Evolutionary conservation across 306 rosid genomes (phyloP), one percentile per base, ranked within the genome.

Genomic region (Elaeagnus macrophylla): DNA sequence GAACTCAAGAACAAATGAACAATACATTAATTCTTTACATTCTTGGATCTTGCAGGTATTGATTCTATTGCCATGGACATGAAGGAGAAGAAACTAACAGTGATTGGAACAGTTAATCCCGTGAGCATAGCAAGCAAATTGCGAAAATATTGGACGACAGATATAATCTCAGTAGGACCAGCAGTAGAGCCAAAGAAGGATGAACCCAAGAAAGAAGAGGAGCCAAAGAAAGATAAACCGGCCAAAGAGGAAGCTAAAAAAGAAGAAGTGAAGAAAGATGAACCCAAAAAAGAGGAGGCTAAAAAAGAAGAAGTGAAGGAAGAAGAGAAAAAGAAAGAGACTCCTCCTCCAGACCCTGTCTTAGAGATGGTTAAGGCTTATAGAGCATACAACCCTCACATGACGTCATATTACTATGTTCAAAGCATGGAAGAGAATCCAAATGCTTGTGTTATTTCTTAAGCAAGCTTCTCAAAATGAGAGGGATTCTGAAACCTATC

Each of bases 371-470:
- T 80, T 11, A 80, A 41, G 75, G 80, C 84, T 59, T 79, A 83
- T 41, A 85, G 79, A 57, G 81, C 89, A 5, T 82, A 82, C 69
- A 80, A 86, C 48, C 89, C 94, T 5, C 77, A 80, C 43, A 70
- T 82, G 79, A 73, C 89, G 48, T 53, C 81, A 17, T 73, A 87
- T n/a, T 81, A 81, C 76, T 61, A 82, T 58, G 89, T 37, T 45
- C 99, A 85, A 14, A 82, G 95, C 81, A 80, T 86, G 64, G 99
- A 91, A 64, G 99, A 91, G 78, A 87, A 87, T 62, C 99, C 99
- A 39, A 91, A 80, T 73, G 83, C 83, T 9, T 91, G 99, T 70
- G 89, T 60, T 52, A 82, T 91, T 74, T 83, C 55, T 47, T 90
- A 54, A 74, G 18, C 12, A 64, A 51, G 45, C 59, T 25, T 25